Evolutionary conservation across 305 asterid species (phyloP).

Genomic region (Striga hermonthica): DNA sequence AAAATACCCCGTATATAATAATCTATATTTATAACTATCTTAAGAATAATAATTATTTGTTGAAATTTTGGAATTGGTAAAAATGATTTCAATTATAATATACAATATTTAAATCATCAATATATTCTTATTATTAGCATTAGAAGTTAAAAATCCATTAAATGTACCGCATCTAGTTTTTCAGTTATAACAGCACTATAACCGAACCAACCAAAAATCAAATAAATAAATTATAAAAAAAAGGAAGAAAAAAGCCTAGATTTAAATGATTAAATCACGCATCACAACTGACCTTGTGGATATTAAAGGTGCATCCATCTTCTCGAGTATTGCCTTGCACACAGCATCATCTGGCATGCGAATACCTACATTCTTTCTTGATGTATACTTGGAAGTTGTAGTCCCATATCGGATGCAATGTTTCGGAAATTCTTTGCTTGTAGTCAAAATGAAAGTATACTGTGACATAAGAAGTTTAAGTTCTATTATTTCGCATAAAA

Average conservation of each 20-base stretch:
- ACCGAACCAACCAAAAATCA: background rate
- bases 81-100: too few species aligned
- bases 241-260: background rate
- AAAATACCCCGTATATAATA: too few species aligned
- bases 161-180: background rate
- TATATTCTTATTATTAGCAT: too few species aligned
- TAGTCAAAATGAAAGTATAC: conserved; percentile 90
- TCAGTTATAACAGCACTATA: conserved; percentile 17
- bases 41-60: background rate
- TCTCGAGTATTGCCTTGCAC: conserved; percentile 72
- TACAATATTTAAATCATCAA: background rate
- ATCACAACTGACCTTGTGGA: conserved; percentile 62
- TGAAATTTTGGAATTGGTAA: too few species aligned
- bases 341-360: conserved; percentile 89
- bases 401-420: conserved; percentile 75
- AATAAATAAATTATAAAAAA: background rate
- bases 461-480: conserved; percentile 36
- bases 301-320: conserved; percentile 78
- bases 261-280: conserved; percentile 16
- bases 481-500: background rate
- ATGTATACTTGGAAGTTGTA: conserved; percentile 62
- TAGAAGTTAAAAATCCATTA: too few species aligned
- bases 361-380: conserved; percentile 78
- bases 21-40: background rate
- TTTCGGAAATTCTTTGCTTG: conserved; percentile 84